Evolutionary conservation across 2,329 filamentous ascomycete genomes (phyloP), one percentile per base, ranked within the genome.

Genomic region (Diaporthe australafricana): DNA sequence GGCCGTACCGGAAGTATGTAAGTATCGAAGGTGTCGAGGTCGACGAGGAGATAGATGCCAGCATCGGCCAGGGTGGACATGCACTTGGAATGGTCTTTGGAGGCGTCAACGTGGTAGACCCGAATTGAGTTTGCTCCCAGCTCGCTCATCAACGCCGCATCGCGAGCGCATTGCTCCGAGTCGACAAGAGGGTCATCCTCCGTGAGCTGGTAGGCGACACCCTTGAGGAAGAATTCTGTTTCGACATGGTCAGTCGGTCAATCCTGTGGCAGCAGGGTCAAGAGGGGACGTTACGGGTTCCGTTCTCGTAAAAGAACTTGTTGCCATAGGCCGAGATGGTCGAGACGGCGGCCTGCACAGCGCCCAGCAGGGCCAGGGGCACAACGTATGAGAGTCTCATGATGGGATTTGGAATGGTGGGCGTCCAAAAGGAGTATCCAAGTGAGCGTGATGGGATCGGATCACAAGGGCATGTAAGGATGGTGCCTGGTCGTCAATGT

Each of bases 121-220:
- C 95, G 93, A 78, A 97, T 94, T 38, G 92, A 88, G 80, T 97
- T 97, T 79, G 93, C 90, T 74, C 94, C 94, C 68, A 98, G 85
- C 22, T 91, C 89, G 80, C 93, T 88, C 93, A 97, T 97, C 78
- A 95, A 86, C 20, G 84, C 80, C 52, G 92, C 91, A 83, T 98
- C 95, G 76, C 90, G 89, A 77, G 87, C 81, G 84, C 94, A 97
- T 84, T 97, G 95, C 60, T 89, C 89, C 50, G 88, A 87, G 79
- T 96, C 89, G 76, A 93, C 83, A 74, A 97, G 88, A 62, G 94
- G 95, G 79, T 98, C 95, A 65, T 92, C 86, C 81, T 60, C 27
- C 22, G 56, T 84, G 74, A 90, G 81, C 80, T 91, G 89, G 77
- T 96, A 96, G 67, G 93, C 92, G 77, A 96, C 87, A 74, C 93